These are phyloP conservation scores for Volutella citrinella DNA, from an alignment of 2,329 filamentous ascomycete species.

Conservation along the genomic window DNA sequence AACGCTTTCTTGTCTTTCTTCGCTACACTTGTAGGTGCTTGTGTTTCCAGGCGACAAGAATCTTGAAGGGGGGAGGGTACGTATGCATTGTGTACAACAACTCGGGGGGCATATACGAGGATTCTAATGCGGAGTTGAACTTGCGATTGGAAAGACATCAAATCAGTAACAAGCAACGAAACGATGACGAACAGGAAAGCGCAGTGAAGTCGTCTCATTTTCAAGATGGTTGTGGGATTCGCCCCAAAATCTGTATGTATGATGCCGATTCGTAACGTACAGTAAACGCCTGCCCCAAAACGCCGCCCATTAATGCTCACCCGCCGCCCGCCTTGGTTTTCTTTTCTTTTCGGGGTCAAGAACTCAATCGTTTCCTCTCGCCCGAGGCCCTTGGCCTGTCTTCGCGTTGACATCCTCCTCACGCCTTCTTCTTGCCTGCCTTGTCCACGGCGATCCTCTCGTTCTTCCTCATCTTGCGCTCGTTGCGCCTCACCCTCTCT, in stretches of 20 bases:
- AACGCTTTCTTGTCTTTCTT: too few species aligned
- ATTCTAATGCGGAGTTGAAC: conserved; percentile 17
- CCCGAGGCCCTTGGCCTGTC: too few species aligned
- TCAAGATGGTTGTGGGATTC: too few species aligned
- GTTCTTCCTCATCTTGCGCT: conserved; percentile 68
- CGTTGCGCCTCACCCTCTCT: conserved; percentile 69
- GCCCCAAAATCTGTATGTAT: too few species aligned
- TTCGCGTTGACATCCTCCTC: not conserved
- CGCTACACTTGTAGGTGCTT: too few species aligned
- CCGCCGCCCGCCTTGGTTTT: too few species aligned
- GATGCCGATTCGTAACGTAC: conserved; percentile 23
- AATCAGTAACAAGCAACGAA: too few species aligned
- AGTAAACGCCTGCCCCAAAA: conserved; percentile 30
- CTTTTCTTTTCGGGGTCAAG: too few species aligned
- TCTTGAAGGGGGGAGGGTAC: too few species aligned
- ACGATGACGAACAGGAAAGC: conserved; percentile 13
- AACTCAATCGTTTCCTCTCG: too few species aligned
- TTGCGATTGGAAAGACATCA: conserved; percentile 14
- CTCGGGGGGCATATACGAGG: conserved; percentile 16
- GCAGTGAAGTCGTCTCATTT: conserved; percentile 18
- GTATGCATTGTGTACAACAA: conserved; percentile 18
- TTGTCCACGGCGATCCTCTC: conserved; percentile 37
- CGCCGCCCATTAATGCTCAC: conserved; percentile 25
- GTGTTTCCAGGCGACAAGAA: too few species aligned
- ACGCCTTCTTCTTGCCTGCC: conserved; percentile 21